phyloP scores from a whole-genome alignment of 352 stramenopile genomes.

The Phytophthora pini region DNA sequence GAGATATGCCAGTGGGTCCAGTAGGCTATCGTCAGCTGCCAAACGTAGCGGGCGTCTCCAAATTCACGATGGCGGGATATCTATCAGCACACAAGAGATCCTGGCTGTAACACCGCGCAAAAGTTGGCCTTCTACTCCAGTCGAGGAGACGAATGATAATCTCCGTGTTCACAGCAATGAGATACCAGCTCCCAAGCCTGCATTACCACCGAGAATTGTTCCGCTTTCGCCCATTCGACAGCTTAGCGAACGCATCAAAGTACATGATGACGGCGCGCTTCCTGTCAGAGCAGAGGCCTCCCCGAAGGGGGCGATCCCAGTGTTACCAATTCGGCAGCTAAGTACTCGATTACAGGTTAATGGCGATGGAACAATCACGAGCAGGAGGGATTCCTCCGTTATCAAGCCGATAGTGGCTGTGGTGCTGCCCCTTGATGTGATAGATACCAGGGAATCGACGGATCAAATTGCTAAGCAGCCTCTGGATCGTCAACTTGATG shows the following conservation, averaged over 20 bases:
- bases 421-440: neutral
- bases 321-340: constrained; percentile 13
- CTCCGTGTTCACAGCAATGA: neutral
- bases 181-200: constrained; percentile 1
- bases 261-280: constrained; percentile 24
- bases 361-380: constrained; percentile 7
- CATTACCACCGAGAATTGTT: neutral
- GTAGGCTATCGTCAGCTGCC: constrained; percentile 14
- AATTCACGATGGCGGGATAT: constrained; percentile 15
- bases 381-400: constrained; percentile 5
- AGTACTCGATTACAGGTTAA: constrained; percentile 21
- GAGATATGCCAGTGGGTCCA: constrained; percentile 2
- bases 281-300: constrained; percentile 7
- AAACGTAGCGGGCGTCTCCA: constrained; percentile 14
- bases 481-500: constrained; percentile 3
- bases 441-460: constrained; percentile 5
- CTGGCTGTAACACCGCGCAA: constrained; percentile 1
- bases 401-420: constrained; percentile 3
- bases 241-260: constrained; percentile 24
- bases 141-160: constrained; percentile 2
- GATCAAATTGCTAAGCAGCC: constrained; percentile 4
- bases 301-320: constrained; percentile 6
- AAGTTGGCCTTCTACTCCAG: constrained; percentile 22
- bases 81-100: constrained; percentile 23
- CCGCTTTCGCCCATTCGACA: constrained; percentile 23